A percentile compares a stretch with the other conserved stretches of the same genome.
These are phyloP conservation scores for Vachellia collinsii DNA, from an alignment of 306 rosid species.

Conservation along the genomic window DNA sequence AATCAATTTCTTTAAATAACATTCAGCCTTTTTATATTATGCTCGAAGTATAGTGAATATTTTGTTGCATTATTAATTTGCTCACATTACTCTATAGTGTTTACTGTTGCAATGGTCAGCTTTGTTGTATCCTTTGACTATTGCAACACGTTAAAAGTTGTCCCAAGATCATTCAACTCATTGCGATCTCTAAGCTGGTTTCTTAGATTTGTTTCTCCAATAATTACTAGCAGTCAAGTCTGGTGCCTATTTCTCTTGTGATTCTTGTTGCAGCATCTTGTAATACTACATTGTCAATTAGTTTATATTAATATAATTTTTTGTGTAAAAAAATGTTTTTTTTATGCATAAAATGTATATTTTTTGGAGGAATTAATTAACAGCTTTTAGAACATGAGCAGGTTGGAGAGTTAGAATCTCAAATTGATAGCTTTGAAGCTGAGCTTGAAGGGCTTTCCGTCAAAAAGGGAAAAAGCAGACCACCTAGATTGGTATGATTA, in stretches of 20 bases:
- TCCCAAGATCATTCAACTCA: background rate
- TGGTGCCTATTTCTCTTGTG: slow-evolving; percentile 9
- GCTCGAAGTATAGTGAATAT: slow-evolving; percentile 12
- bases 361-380: slow-evolving; percentile 20
- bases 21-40: slow-evolving; percentile 20
- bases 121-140: slow-evolving; percentile 1
- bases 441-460: slow-evolving; percentile 81
- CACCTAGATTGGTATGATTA: slow-evolving; percentile 73
- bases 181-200: slow-evolving; percentile 9
- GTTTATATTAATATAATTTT: background rate
- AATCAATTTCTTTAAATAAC: slow-evolving; percentile 21
- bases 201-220: slow-evolving; percentile 14
- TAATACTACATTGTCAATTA: background rate
- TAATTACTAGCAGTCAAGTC: background rate
- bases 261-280: slow-evolving; percentile 7
- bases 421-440: slow-evolving; percentile 87
- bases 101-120: slow-evolving; percentile 4
- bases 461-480: slow-evolving; percentile 78
- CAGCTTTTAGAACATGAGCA: slow-evolving; percentile 31
- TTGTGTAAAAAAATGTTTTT: background rate
- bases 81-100: slow-evolving; percentile 9
- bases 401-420: slow-evolving; percentile 85
- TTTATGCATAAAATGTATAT: background rate
- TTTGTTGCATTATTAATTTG: slow-evolving; percentile 21
- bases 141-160: slow-evolving; percentile 8